Conservation (phyloP, 495 filamentous ascomycete genomes). For the Thermochaetoides thermophila region DNA sequence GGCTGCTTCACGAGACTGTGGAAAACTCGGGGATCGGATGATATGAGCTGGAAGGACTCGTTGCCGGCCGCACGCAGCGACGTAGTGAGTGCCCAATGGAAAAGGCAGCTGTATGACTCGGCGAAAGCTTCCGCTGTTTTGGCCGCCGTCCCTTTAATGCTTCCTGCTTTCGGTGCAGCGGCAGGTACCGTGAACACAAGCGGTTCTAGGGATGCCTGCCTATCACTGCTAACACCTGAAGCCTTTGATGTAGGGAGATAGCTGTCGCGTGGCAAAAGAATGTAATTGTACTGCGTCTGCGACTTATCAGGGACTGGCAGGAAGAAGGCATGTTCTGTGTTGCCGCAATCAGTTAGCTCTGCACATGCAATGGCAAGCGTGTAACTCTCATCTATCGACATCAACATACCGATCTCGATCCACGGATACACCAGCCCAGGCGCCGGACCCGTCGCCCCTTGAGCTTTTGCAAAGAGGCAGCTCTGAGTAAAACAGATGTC, state of each 20-base stretch:
- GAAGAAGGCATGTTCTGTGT: slow-evolving; percentile 57
- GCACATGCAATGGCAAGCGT: no score
- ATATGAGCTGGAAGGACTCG: slow-evolving; percentile 42
- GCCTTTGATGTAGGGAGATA: slow-evolving; percentile 24
- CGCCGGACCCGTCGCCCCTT: slow-evolving; percentile 49
- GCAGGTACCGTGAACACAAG: slow-evolving; percentile 75
- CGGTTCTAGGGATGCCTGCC: slow-evolving; percentile 38
- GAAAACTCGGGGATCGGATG: slow-evolving; percentile 62
- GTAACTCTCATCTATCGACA: no score
- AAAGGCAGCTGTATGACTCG: slow-evolving; percentile 43
- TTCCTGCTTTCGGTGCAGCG: slow-evolving; percentile 50
- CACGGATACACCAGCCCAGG: slow-evolving; percentile 50
- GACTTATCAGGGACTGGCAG: slow-evolving; percentile 87
- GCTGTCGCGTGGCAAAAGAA: slow-evolving; percentile 63
- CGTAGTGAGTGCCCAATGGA: slow-evolving; percentile 50
- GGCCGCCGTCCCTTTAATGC: slow-evolving; percentile 29
- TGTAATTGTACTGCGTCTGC: slow-evolving; percentile 76
- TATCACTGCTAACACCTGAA: slow-evolving; percentile 14
- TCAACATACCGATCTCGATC: slow-evolving; percentile 60
- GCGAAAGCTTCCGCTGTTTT: slow-evolving; percentile 37
- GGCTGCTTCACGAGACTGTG: slow-evolving; percentile 59
- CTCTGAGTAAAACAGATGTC: slow-evolving; percentile 54
- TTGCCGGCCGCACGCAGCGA: slow-evolving; percentile 38
- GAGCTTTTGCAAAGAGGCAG: slow-evolving; percentile 53
- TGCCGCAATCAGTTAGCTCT: no score